phyloP scores from a whole-genome alignment of 306 rosid species.

The Medicago arabica region DNA sequence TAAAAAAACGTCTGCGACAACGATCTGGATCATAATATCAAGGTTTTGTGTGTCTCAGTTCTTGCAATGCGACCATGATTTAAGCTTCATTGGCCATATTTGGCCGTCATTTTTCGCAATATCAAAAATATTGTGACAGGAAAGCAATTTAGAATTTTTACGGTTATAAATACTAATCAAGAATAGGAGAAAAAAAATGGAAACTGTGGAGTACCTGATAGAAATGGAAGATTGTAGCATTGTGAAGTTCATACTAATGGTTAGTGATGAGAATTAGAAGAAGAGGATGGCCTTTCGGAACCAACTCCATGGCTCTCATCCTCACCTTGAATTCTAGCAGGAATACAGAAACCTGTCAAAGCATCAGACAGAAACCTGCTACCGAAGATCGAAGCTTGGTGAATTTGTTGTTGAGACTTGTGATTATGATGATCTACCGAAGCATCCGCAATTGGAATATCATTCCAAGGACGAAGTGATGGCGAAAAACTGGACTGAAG shows the following conservation, averaged over 20 bases:
- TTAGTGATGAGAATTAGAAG: conserved; percentile 74
- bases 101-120: neutral
- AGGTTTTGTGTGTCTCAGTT: neutral
- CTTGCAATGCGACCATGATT: neutral
- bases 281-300: conserved; percentile 61
- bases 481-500: conserved; percentile 95
- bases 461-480: conserved; percentile 67
- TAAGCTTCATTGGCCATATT: neutral
- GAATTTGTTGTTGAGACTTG: conserved; percentile 54
- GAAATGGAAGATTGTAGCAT: conserved; percentile 34
- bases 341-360: conserved; percentile 64
- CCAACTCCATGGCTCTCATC: conserved; percentile 55
- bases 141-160: neutral
- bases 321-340: conserved; percentile 61
- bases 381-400: conserved; percentile 68
- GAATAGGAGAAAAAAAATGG: neutral
- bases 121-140: neutral
- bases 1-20: neutral
- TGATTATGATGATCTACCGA: conserved; percentile 46
- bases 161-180: conserved; percentile 7
- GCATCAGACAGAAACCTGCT: conserved; percentile 64
- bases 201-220: conserved; percentile 44
- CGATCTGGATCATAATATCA: neutral
- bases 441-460: conserved; percentile 56
- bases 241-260: conserved; percentile 18